phyloP scores from a whole-genome alignment of 176 grass and related monocot species.

The Miscanthus lutarioriparius region DNA sequence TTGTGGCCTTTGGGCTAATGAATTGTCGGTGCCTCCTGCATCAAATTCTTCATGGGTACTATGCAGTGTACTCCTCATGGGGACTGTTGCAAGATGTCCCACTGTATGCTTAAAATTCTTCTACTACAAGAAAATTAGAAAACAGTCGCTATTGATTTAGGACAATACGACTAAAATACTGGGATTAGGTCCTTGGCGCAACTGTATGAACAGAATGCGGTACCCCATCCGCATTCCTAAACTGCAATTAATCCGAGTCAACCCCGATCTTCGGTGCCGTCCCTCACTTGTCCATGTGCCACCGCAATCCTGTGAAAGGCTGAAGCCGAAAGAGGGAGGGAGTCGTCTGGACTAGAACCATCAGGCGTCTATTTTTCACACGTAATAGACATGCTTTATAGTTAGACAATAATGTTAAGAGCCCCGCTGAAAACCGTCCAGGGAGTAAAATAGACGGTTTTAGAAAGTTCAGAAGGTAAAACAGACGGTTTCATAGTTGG shows the following conservation, averaged over 20 bases:
- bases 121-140: background rate
- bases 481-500: too few species aligned
- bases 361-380: too few species aligned
- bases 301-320: background rate
- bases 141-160: background rate
- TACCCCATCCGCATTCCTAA: background rate
- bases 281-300: background rate
- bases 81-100: background rate
- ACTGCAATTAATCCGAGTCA: background rate
- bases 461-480: too few species aligned
- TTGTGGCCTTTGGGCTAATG: background rate
- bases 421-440: too few species aligned
- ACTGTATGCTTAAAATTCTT: background rate
- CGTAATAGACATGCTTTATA: too few species aligned
- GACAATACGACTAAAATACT: background rate
- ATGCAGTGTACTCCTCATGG: background rate
- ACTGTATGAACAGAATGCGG: background rate
- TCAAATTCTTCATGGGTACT: background rate
- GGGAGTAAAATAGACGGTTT: too few species aligned
- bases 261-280: conserved; percentile 1
- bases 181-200: background rate
- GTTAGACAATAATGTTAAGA: too few species aligned
- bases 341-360: too few species aligned
- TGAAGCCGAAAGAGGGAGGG: too few species aligned
- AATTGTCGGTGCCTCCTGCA: background rate